Conservation (phyloP, 1,284 basidiomycete species). For the Rhodofomes roseus region DNA sequence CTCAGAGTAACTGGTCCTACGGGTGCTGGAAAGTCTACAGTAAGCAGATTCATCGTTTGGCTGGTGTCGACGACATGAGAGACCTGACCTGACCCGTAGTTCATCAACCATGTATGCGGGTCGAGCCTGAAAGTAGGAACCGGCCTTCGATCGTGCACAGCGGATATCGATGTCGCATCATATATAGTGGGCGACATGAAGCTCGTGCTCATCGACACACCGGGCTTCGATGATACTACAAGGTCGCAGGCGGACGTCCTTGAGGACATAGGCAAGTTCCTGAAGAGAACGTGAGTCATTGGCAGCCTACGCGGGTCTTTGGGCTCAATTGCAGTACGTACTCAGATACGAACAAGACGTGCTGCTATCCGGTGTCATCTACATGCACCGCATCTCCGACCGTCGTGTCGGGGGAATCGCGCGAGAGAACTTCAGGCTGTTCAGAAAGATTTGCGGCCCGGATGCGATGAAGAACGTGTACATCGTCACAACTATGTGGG, state of each 20-base stretch:
- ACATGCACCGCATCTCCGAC: constrained; percentile 54
- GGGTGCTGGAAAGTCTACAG: constrained; percentile 20
- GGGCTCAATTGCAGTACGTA: neutral
- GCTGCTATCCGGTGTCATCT: constrained; percentile 48
- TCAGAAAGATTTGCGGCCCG: constrained; percentile 49
- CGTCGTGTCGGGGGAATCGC: constrained; percentile 48
- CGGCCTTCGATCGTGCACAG: constrained; percentile 19
- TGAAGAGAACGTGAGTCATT: constrained; percentile 2
- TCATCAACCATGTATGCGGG: constrained; percentile 20
- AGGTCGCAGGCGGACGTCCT: constrained; percentile 36
- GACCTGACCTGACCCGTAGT: constrained; percentile 9
- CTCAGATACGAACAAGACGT: constrained; percentile 35
- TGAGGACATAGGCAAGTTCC: constrained; percentile 12
- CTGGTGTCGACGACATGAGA: neutral
- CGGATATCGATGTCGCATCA: constrained; percentile 9
- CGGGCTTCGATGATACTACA: constrained; percentile 38
- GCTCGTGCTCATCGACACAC: constrained; percentile 29
- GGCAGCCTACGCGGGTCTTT: too few species aligned
- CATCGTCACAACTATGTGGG: constrained; percentile 27
- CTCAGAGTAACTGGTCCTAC: constrained; percentile 21
- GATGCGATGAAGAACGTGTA: constrained; percentile 32
- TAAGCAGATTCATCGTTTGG: constrained; percentile 1
- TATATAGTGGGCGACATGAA: constrained; percentile 5
- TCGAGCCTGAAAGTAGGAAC: constrained; percentile 13
- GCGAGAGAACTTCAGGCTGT: constrained; percentile 45